These are phyloP conservation scores for Fusarium foetens DNA, from an alignment of 2,329 filamentous ascomycete species.

Conservation along the genomic window DNA sequence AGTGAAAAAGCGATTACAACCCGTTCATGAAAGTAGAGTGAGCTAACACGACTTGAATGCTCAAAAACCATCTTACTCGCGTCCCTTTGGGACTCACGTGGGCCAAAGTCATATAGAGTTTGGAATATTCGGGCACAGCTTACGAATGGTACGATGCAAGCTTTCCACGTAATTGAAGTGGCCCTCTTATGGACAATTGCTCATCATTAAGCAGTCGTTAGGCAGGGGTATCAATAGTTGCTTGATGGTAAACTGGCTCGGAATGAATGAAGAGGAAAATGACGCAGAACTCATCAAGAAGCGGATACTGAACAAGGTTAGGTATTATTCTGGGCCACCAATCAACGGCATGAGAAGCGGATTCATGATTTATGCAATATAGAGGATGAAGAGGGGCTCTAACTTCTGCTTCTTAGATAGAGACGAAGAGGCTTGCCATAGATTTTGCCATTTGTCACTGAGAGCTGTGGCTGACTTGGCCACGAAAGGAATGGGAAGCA, in stretches of 20 bases:
- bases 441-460: not conserved
- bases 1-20: not conserved
- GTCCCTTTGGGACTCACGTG: too few relatives aligned
- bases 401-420: not conserved
- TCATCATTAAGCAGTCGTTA: not conserved
- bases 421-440: not conserved
- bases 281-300: not conserved
- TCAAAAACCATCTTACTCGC: not conserved
- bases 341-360: rapidly evolving
- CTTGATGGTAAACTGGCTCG: rapidly evolving
- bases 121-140: not conserved
- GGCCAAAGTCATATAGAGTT: not conserved
- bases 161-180: not conserved
- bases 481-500: not conserved
- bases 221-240: too few relatives aligned
- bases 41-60: rapidly evolving
- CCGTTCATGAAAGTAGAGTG: not conserved
- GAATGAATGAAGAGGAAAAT: not conserved
- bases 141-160: not conserved
- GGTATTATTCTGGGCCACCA: not conserved
- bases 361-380: not conserved
- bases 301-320: not conserved
- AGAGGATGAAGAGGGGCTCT: not conserved
- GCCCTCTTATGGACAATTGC: rapidly evolving
- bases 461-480: not conserved